Conservation (phyloP, 208 protist genomes). For the Wallacemonas sp. region DNA sequence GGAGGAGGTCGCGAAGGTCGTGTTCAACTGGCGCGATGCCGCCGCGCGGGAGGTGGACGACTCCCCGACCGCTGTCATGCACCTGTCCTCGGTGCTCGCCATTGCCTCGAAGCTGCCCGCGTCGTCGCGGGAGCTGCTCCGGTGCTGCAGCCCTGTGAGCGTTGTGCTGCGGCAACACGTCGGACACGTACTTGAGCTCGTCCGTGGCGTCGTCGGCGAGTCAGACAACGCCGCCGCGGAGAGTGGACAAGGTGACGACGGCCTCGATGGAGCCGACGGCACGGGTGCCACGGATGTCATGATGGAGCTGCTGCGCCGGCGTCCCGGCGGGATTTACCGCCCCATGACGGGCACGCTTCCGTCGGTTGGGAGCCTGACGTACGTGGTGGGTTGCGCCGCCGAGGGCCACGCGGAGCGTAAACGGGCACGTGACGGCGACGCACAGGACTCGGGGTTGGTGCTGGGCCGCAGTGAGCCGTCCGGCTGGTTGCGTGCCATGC, state of each 20-base stretch:
- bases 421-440: not conserved
- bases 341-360: slow-evolving; percentile 84
- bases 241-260: not conserved
- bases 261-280: not conserved
- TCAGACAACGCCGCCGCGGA: not conserved
- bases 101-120: slow-evolving; percentile 86
- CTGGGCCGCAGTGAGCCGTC: slow-evolving; percentile 36
- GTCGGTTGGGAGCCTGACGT: slow-evolving; percentile 38
- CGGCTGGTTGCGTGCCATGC: slow-evolving; percentile 64
- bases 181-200: slow-evolving; percentile 56
- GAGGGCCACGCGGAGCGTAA: not conserved
- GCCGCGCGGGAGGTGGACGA: slow-evolving; percentile 82
- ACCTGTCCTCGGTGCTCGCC: slow-evolving; percentile 70
- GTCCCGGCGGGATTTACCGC: slow-evolving; percentile 42
- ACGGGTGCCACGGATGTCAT: not conserved
- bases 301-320: not conserved
- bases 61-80: slow-evolving; percentile 79
- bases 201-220: slow-evolving; percentile 42
- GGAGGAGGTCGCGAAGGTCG: slow-evolving; percentile 53
- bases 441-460: not conserved
- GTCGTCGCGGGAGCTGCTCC: slow-evolving; percentile 67
- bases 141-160: slow-evolving; percentile 77
- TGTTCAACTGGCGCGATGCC: slow-evolving; percentile 88
- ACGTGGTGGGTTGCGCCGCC: not conserved
- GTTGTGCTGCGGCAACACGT: slow-evolving; percentile 63